Base-by-base conservation (phyloP, 805 yeast species). In the Starmerella etchellsii region DNA sequence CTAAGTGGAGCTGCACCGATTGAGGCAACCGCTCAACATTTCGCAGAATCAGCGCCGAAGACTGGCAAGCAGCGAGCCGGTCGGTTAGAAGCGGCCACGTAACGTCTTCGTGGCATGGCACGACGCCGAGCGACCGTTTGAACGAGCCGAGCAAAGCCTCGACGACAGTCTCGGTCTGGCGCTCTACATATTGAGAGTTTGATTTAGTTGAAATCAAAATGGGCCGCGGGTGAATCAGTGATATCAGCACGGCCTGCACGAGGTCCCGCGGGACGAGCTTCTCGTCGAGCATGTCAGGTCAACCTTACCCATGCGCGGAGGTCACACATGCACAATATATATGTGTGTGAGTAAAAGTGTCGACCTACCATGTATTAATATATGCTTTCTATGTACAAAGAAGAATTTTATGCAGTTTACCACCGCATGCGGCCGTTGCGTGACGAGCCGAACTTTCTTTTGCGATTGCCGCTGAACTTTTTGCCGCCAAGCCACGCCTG, bases 341-440 rank as follows among this genome's bases (percentile, higher is more conserved):
- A 23, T 23, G 25, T 23, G n/a, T n/a, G n/a, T n/a, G n/a, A n/a
- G n/a, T n/a, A n/a, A n/a, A n/a, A n/a, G n/a, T n/a, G n/a, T n/a
- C n/a, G n/a, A n/a, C n/a, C n/a, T n/a, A n/a, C n/a, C n/a, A n/a
- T n/a, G n/a, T n/a, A n/a, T 23, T 10, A 23, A 23, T 23, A 23
- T 23, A 23, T n/a, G n/a, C n/a, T n/a, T n/a, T n/a, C n/a, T n/a
- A n/a, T n/a, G n/a, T n/a, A n/a, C n/a, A n/a, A n/a, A n/a, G n/a
- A n/a, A n/a, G n/a, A n/a, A n/a, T n/a, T n/a, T n/a, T n/a, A n/a
- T n/a, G n/a, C n/a, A n/a, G n/a, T n/a, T 26, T 16, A 54, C 56
- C 57, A 54, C 23, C 55, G 39, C 58, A 54, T 53, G 11, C 58
- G 43, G 25, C 48, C 36, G 25, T 40, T 34, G 18, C 58, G 48